phyloP scores from a whole-genome alignment of 2,329 filamentous ascomycete genomes.

The Leptographium radiaticola region DNA sequence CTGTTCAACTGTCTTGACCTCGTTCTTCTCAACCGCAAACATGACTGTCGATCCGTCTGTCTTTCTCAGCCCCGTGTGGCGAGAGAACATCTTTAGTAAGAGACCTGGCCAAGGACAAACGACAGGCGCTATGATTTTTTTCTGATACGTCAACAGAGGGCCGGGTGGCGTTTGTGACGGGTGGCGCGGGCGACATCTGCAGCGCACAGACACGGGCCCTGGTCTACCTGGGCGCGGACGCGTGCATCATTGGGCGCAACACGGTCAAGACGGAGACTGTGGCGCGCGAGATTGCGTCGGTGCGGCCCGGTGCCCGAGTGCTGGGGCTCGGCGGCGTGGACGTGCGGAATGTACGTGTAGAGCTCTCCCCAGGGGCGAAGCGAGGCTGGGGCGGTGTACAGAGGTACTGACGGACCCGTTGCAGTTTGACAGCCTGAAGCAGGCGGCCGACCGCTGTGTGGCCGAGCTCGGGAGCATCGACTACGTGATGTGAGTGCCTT shows the following conservation, averaged over 20 bases:
- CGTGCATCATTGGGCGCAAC: slow-evolving; percentile 86
- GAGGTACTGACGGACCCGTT: background rate
- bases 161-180: slow-evolving; percentile 90
- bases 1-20: too few species aligned
- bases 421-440: slow-evolving; percentile 49
- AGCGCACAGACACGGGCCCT: slow-evolving; percentile 86
- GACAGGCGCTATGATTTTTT: background rate
- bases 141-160: slow-evolving; percentile 38
- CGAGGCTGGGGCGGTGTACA: background rate
- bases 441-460: slow-evolving; percentile 66
- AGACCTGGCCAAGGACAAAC: background rate
- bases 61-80: slow-evolving; percentile 76
- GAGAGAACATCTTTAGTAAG: slow-evolving; percentile 71
- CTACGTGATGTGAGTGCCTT: slow-evolving; percentile 62
- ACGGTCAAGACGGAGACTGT: slow-evolving; percentile 72
- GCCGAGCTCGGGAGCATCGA: slow-evolving; percentile 80
- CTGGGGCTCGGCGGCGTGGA: slow-evolving; percentile 71
- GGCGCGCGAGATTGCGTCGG: slow-evolving; percentile 71
- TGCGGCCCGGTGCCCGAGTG: slow-evolving; percentile 66
- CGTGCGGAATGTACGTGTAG: slow-evolving; percentile 52
- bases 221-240: slow-evolving; percentile 81
- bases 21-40: background rate
- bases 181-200: slow-evolving; percentile 87
- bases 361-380: background rate
- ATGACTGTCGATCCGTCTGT: slow-evolving; percentile 30